Evolutionary conservation across 129 eudicot species (phyloP).

Genomic region (Flaveria trinervia): DNA sequence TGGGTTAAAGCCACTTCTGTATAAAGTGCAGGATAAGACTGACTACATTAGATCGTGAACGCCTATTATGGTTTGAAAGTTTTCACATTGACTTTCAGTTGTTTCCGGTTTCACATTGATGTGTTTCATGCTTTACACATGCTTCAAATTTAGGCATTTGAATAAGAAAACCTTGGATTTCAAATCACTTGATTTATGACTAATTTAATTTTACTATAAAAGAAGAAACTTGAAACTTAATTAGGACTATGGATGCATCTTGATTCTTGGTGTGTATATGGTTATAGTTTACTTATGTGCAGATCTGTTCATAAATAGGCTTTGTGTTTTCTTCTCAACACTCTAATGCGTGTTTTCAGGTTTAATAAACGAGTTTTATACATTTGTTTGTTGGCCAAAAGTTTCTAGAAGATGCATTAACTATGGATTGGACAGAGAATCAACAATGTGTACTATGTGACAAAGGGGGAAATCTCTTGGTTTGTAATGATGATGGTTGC

Average conservation of each 20-base stretch:
- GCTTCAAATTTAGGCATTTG: not conserved
- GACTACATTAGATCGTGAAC: no score
- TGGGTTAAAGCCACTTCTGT: no score
- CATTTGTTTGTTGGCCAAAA: not conserved
- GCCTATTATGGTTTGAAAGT: no score
- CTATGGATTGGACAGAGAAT: slow-evolving; percentile 51
- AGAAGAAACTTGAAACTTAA: not conserved
- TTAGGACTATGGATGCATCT: not conserved
- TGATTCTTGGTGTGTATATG: slow-evolving; percentile 3
- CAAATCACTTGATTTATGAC: slow-evolving; percentile 9
- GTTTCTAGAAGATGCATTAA: slow-evolving; percentile 6
- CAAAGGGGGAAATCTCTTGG: slow-evolving; percentile 55
- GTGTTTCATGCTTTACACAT: slow-evolving; percentile 5
- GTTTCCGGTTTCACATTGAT: not conserved
- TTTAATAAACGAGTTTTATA: not conserved
- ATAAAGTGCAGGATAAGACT: no score
- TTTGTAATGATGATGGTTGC: slow-evolving; percentile 58
- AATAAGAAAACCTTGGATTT: slow-evolving; percentile 2
- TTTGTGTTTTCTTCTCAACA: slow-evolving; percentile 11
- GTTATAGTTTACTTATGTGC: not conserved
- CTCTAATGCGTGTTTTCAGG: slow-evolving; percentile 9
- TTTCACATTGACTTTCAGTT: no score
- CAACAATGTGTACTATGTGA: slow-evolving; percentile 52
- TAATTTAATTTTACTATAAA: not conserved
- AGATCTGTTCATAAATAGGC: not conserved